Evolutionary conservation across 2,329 filamentous ascomycete species (phyloP).

Genomic region (Nothopassalora personata): DNA sequence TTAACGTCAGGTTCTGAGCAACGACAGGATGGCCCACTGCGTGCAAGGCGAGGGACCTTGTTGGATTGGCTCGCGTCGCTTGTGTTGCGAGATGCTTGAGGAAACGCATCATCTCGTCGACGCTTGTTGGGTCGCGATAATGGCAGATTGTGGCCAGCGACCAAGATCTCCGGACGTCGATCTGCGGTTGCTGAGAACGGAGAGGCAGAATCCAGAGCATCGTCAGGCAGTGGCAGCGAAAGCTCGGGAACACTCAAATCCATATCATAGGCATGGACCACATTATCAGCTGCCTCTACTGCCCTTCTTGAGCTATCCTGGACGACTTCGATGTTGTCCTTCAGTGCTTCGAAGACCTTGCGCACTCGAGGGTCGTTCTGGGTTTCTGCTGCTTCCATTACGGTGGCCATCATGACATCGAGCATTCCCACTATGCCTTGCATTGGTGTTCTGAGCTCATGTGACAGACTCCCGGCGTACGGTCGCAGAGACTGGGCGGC

Average conservation of each 20-base stretch:
- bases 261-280: constrained; percentile 69
- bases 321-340: constrained; percentile 64
- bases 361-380: constrained; percentile 48
- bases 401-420: constrained; percentile 69
- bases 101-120: constrained; percentile 35
- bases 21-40: constrained; percentile 9
- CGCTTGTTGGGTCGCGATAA: constrained; percentile 41
- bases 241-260: constrained; percentile 69
- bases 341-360: constrained; percentile 56
- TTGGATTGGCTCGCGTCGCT: constrained; percentile 24
- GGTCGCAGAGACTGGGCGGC: constrained; percentile 62
- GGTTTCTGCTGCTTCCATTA: constrained; percentile 58
- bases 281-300: constrained; percentile 69
- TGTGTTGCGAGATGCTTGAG: constrained; percentile 9
- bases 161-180: constrained; percentile 40
- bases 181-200: constrained; percentile 25
- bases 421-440: constrained; percentile 72
- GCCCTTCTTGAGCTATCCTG: constrained; percentile 68
- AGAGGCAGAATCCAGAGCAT: constrained; percentile 23
- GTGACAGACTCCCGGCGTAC: constrained; percentile 66
- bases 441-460: constrained; percentile 68
- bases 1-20: constrained; percentile 20
- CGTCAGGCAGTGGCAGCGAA: constrained; percentile 33
- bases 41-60: constrained; percentile 15
- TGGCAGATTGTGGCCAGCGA: constrained; percentile 39